Evolutionary conservation across 2,329 filamentous ascomycete genomes (phyloP), one percentile per base, ranked within the genome.

Genomic region (Cladorrhinum sp.): DNA sequence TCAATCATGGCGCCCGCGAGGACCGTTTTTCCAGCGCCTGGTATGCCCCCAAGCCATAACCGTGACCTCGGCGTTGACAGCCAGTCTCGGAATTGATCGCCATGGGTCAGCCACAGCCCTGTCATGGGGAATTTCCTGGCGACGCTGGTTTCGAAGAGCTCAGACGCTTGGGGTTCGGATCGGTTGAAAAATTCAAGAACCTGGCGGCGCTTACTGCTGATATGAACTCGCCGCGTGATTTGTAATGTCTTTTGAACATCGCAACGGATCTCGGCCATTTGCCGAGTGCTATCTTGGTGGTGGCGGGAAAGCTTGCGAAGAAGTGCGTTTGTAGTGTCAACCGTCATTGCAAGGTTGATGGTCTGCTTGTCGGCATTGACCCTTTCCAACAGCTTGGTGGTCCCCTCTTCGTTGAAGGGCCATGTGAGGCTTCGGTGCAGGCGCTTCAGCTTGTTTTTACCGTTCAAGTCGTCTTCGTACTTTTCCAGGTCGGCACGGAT

Each of bases 401-500:
- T 51, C 23, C 26, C 49, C 12, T 51, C 49, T 6, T 24, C 49
- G 21, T 3, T n/a, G 20, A 51, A 51, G 16, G 49, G 49, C 49
- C 49, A 51, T 28, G 8, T 7, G 2, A 51, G 49, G 23, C 49
- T 24, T 2, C 49, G 49, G 2, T 26, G 49, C 2, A 51, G 14
- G 20, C 21, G 5, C 9, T 26, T 28, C 3, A 51, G 49, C 23
- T 51, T 51, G 10, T 28, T 51, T 16, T 24, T 18, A 20, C 49
- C 26, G 49, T 51, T n/a, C 7, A 51, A n/a, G 49, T 26, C 49
- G 2, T 3, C 24, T 20, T 51, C 21, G 20, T 12, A 26, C 20
- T 51, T 9, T 51, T 59, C 50, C 24, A 52, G 39, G 23, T 59
- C 53, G 12, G 57, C 26, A n/a, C 24, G 46, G 21, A 59, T 33